phyloP scores from a whole-genome alignment of 768 basidiomycete genomes.

The Serendipita sp. region DNA sequence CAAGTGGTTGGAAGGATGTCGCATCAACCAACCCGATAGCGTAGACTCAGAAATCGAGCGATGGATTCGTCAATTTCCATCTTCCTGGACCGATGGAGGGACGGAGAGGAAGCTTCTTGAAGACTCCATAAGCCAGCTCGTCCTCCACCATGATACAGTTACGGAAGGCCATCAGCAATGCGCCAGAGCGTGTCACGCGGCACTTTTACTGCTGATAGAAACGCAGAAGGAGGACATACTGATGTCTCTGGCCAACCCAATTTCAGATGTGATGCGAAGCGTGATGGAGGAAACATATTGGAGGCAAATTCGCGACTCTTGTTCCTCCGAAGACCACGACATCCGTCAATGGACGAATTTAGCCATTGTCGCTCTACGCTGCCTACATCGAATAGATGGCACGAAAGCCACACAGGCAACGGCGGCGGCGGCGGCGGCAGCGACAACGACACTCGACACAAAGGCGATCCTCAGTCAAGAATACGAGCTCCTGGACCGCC shows the following conservation, averaged over 20 bases:
- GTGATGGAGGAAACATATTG: not conserved
- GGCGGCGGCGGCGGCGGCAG: constrained; percentile 24
- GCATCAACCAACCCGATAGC: constrained; percentile 48
- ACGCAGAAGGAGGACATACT: constrained; percentile 15
- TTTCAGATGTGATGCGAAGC: not conserved
- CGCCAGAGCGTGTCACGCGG: constrained; percentile 19
- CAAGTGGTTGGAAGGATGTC: constrained; percentile 64
- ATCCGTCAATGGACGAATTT: constrained; percentile 19
- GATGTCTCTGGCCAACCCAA: not conserved
- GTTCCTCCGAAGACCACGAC: constrained; percentile 9
- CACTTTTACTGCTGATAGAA: constrained; percentile 27
- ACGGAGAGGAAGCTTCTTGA: constrained; percentile 7
- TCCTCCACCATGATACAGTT: not conserved
- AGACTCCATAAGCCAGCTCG: not conserved
- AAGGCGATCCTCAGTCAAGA: constrained; percentile 20
- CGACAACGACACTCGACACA: too few species aligned
- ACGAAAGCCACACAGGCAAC: constrained; percentile 37
- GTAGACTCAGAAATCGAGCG: constrained; percentile 46
- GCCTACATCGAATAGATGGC: constrained; percentile 39
- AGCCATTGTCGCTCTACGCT: constrained; percentile 37
- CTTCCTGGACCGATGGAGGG: not conserved
- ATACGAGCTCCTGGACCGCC: constrained; percentile 27
- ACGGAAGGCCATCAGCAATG: too few species aligned
- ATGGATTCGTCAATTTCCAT: not conserved
- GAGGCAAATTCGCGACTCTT: constrained; percentile 10